phyloP scores from a whole-genome alignment of 202 grass and related monocot genomes.

The Zizania palustris region DNA sequence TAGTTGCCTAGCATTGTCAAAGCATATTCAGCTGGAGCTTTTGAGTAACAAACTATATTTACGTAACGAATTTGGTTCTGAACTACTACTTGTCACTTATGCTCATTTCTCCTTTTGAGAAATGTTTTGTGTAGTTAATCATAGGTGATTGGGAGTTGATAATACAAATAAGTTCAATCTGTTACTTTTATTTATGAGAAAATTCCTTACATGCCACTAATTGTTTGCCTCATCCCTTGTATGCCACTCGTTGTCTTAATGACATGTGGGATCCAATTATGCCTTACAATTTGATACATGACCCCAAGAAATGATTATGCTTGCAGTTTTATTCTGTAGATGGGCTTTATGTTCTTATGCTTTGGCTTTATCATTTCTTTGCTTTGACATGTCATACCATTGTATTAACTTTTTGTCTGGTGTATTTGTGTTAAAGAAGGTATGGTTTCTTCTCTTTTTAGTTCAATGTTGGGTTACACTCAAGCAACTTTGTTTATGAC shows the following conservation, averaged over 20 bases:
- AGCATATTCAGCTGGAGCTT: neutral
- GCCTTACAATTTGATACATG: too few relatives aligned
- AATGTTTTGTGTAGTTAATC: neutral
- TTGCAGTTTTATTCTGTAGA: neutral
- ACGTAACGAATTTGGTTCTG: neutral
- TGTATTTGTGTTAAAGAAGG: neutral
- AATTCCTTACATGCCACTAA: neutral
- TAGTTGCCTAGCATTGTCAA: neutral
- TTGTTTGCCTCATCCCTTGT: neutral
- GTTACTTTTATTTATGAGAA: neutral
- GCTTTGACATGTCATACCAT: neutral
- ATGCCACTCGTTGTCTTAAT: neutral
- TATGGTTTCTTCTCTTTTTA: neutral
- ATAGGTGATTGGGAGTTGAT: neutral
- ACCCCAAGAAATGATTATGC: neutral
- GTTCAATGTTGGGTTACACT: conserved; percentile 2
- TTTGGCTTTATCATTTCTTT: conserved; percentile 5
- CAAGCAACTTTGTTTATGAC: conserved; percentile 23
- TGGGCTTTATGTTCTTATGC: conserved; percentile 5
- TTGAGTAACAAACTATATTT: neutral
- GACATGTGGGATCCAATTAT: neutral
- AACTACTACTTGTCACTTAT: neutral
- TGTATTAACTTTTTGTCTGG: neutral
- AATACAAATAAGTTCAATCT: neutral
- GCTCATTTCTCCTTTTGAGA: neutral